phyloP scores from a whole-genome alignment of 352 stramenopile genomes.

The Globisporangium radiosum region DNA sequence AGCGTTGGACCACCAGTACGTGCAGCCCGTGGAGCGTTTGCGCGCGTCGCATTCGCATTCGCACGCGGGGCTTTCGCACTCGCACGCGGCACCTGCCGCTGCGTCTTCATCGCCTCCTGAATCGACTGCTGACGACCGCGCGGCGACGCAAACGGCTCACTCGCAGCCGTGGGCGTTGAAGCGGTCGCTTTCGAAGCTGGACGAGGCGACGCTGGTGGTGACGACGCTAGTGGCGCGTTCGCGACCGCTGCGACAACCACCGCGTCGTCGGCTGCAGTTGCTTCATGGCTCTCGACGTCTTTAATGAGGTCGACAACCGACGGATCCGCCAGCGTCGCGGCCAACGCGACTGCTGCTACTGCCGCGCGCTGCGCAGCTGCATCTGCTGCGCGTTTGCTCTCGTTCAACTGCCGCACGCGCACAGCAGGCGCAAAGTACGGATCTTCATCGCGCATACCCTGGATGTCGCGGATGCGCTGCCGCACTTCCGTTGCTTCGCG shows the following conservation, averaged over 20 bases:
- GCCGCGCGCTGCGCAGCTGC: constrained; percentile 1
- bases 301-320: no score
- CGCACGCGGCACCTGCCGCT: not conserved
- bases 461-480: constrained; percentile 55
- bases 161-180: constrained; percentile 4
- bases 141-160: constrained; percentile 6
- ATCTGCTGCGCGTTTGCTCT: constrained; percentile 23
- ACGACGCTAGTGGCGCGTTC: not conserved
- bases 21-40: not conserved
- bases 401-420: constrained; percentile 33
- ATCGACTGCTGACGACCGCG: constrained; percentile 22
- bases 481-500: constrained; percentile 21
- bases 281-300: no score
- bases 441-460: constrained; percentile 62
- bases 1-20: not conserved
- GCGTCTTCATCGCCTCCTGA: constrained; percentile 13
- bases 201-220: not conserved
- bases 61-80: not conserved
- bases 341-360: constrained; percentile 1
- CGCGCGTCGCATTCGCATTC: constrained; percentile 15
- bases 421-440: constrained; percentile 31
- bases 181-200: not conserved
- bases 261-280: no score
- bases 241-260: no score
- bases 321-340: not conserved